Percentiles rank a stretch among this genome's conserved stretches.
Evolutionary conservation across 2,329 filamentous ascomycete species (phyloP).

Genomic region (Ceratocystiopsis minuta): DNA sequence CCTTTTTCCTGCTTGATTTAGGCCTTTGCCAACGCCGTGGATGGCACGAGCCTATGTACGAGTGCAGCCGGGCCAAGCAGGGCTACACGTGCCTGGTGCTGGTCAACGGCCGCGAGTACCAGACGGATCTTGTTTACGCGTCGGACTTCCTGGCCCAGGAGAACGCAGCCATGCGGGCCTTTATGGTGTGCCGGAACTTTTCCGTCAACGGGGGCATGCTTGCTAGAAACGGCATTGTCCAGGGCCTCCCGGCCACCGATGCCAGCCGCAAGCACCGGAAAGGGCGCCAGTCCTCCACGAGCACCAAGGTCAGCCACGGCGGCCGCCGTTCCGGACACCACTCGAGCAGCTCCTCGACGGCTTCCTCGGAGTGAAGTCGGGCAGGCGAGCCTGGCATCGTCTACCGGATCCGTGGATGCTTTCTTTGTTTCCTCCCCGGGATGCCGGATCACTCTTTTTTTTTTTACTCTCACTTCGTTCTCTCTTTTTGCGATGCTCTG

Average conservation of each 20-base stretch:
- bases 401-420: background rate
- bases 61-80: slow-evolving; percentile 53
- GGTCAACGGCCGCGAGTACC: slow-evolving; percentile 93
- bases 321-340: slow-evolving; percentile 36
- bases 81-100: slow-evolving; percentile 82
- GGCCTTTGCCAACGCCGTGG: slow-evolving; percentile 87
- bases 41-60: slow-evolving; percentile 83
- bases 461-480: background rate
- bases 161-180: slow-evolving; percentile 86
- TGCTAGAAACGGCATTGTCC: slow-evolving; percentile 49
- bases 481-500: background rate
- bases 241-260: slow-evolving; percentile 41
- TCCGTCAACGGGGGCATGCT: slow-evolving; percentile 91
- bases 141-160: slow-evolving; percentile 72
- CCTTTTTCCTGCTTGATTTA: too few species aligned
- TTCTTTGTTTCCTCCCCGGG: too few species aligned
- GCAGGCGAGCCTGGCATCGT: background rate
- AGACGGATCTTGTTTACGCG: slow-evolving; percentile 72
- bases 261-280: slow-evolving; percentile 31
- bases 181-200: slow-evolving; percentile 96
- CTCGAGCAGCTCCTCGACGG: slow-evolving; percentile 44
- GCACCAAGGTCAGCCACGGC: slow-evolving; percentile 25
- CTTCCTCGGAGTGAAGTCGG: slow-evolving; percentile 33
- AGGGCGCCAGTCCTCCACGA: slow-evolving; percentile 20
- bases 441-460: too few species aligned